These are phyloP conservation scores for Darksidea phi DNA, from an alignment of 495 filamentous ascomycete species.

Conservation along the genomic window DNA sequence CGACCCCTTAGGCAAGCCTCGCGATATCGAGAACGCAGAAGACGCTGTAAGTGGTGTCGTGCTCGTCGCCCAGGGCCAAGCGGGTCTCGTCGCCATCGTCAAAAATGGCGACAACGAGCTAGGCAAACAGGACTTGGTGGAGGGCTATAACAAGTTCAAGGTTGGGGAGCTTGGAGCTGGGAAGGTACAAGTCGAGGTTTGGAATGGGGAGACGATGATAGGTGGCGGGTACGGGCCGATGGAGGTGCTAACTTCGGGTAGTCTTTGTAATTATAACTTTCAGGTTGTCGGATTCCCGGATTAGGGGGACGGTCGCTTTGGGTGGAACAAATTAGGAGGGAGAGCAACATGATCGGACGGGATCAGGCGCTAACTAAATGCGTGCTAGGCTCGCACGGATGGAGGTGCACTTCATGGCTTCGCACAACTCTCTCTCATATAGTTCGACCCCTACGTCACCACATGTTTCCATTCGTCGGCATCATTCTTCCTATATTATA, in stretches of 20 bases:
- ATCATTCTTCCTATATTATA: no score
- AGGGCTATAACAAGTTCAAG: constrained; percentile 27
- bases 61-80: constrained; percentile 12
- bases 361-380: no score
- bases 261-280: constrained; percentile 19
- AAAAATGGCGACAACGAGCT: constrained; percentile 16
- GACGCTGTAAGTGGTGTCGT: constrained; percentile 23
- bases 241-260: background rate
- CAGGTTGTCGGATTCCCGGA: constrained; percentile 14
- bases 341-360: no score
- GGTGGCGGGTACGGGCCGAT: constrained; percentile 19
- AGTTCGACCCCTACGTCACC: no score
- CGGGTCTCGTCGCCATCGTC: constrained; percentile 14
- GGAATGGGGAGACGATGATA: constrained; percentile 25
- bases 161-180: constrained; percentile 9
- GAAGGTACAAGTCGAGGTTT: constrained; percentile 27
- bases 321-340: no score
- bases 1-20: constrained; percentile 17
- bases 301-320: background rate
- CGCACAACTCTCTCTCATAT: no score
- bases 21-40: constrained; percentile 5
- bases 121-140: constrained; percentile 4
- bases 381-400: no score
- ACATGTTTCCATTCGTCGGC: no score
- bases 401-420: no score